phyloP scores from a whole-genome alignment of 129 eudicot genomes.

The Ambrosia artemisiifolia region DNA sequence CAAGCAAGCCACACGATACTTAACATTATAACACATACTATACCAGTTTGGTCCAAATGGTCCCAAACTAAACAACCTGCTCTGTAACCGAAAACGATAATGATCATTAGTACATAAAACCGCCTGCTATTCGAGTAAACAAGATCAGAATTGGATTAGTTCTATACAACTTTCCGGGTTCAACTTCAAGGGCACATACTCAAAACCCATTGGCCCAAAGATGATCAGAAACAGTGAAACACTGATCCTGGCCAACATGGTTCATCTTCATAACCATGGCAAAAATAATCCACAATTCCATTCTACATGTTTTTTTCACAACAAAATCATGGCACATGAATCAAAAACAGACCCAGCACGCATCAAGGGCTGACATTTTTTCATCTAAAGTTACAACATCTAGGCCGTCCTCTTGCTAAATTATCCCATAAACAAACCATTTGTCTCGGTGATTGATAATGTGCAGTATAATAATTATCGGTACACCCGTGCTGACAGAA shows the following conservation, averaged over 20 bases:
- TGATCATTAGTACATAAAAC: not conserved
- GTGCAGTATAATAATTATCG: constrained; percentile 82
- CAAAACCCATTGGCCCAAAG: constrained; percentile 19
- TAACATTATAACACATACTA: too few relatives aligned
- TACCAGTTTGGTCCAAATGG: too few relatives aligned
- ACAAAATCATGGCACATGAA: constrained; percentile 20
- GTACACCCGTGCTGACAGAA: constrained; percentile 91
- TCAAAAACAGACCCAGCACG: not conserved
- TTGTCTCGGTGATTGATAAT: constrained; percentile 93
- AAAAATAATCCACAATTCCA: constrained; percentile 14
- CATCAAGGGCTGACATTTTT: not conserved
- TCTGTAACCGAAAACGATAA: not conserved
- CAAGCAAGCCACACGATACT: too few relatives aligned
- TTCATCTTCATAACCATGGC: constrained; percentile 25
- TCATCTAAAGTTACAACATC: constrained; percentile 67
- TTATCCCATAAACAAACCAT: constrained; percentile 94
- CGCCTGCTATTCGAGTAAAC: not conserved
- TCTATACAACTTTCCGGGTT: constrained; percentile 27
- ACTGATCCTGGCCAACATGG: constrained; percentile 16
- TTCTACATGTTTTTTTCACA: constrained; percentile 19
- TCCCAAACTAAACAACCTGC: too few relatives aligned
- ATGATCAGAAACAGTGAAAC: constrained; percentile 10
- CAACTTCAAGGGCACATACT: constrained; percentile 19
- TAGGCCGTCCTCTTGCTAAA: constrained; percentile 64
- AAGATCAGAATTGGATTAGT: constrained; percentile 8